A percentile compares a stretch with the other conserved stretches of the same genome.
Evolutionary conservation across 2,329 filamentous ascomycete genomes (phyloP).

Genomic region (Xylaria sp.): DNA sequence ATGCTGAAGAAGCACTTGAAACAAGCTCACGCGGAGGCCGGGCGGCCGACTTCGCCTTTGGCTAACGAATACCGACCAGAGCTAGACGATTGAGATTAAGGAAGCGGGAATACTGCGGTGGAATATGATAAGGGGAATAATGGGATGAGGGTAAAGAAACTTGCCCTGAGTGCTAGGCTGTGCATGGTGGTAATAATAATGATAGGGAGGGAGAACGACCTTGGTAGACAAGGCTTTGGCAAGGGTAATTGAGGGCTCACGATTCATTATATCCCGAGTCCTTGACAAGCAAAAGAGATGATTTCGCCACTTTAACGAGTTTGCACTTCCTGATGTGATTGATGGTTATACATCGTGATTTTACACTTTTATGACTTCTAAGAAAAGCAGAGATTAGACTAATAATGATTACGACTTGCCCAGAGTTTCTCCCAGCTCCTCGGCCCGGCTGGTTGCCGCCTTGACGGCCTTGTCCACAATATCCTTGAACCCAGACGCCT

Average conservation of each 20-base stretch:
- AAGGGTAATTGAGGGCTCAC: neutral
- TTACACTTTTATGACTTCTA: neutral
- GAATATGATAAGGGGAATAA: neutral
- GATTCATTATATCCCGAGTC: neutral
- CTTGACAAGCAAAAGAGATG: slow-evolving; percentile 5
- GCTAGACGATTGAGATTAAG: neutral
- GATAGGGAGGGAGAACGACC: neutral
- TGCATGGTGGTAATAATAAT: neutral
- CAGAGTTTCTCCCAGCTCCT: slow-evolving; percentile 56
- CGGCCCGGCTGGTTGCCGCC: slow-evolving; percentile 55
- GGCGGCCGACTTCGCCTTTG: neutral
- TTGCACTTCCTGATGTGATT: neutral
- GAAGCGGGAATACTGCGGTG: neutral
- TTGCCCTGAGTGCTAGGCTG: neutral
- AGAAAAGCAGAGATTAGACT: neutral
- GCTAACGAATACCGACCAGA: too few species aligned
- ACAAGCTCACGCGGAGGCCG: neutral
- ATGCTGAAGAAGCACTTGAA: neutral
- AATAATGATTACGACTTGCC: slow-evolving; percentile 38
- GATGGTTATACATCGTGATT: slow-evolving; percentile 10
- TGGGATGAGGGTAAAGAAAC: neutral
- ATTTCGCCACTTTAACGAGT: slow-evolving; percentile 4
- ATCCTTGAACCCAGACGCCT: slow-evolving; percentile 55
- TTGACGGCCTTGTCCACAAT: slow-evolving; percentile 59
- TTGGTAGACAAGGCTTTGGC: neutral